A percentile compares a stretch with the other conserved stretches of the same genome.
These are phyloP conservation scores for Sonneratia caseolaris DNA, from an alignment of 345 rosid species.

Conservation along the genomic window DNA sequence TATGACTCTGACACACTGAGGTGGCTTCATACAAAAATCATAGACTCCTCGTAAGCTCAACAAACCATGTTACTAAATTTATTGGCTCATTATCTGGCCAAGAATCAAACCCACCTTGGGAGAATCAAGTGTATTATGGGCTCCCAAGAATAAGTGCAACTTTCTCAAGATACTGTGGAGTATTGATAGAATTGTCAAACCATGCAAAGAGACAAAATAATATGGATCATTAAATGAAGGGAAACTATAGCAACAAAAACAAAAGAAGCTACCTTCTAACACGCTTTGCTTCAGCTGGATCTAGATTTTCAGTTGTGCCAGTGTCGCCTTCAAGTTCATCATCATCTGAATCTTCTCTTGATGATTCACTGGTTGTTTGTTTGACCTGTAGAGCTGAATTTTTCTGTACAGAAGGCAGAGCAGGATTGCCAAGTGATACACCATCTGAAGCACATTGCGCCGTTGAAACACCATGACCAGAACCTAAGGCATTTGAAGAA, in stretches of 20 bases:
- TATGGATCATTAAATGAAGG: not conserved
- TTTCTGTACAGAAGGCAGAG: slow-evolving; percentile 24
- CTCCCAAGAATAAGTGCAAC: not conserved
- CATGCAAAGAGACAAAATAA: not conserved
- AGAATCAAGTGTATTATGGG: not conserved
- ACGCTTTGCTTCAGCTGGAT: slow-evolving; percentile 27
- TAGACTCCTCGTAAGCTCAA: not conserved
- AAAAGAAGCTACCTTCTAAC: slow-evolving; percentile 11
- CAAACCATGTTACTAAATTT: not conserved
- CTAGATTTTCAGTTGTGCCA: slow-evolving; percentile 50
- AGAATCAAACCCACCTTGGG: not conserved
- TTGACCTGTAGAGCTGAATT: slow-evolving; percentile 29
- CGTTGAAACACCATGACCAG: slow-evolving; percentile 19
- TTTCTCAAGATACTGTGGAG: not conserved
- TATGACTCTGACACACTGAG: not conserved
- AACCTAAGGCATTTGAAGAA: slow-evolving; percentile 26
- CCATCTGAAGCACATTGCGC: slow-evolving; percentile 30
- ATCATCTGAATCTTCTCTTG: slow-evolving; percentile 36
- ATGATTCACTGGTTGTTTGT: slow-evolving; percentile 87
- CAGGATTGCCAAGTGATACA: slow-evolving; percentile 23
- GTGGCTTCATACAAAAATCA: not conserved
- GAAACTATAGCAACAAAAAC: not conserved
- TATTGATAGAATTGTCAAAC: not conserved
- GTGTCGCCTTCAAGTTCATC: slow-evolving; percentile 87
- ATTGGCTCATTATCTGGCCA: not conserved